These are phyloP conservation scores for Penicillium sp. DNA, from an alignment of 2,329 filamentous ascomycete species.

Conservation along the genomic window DNA sequence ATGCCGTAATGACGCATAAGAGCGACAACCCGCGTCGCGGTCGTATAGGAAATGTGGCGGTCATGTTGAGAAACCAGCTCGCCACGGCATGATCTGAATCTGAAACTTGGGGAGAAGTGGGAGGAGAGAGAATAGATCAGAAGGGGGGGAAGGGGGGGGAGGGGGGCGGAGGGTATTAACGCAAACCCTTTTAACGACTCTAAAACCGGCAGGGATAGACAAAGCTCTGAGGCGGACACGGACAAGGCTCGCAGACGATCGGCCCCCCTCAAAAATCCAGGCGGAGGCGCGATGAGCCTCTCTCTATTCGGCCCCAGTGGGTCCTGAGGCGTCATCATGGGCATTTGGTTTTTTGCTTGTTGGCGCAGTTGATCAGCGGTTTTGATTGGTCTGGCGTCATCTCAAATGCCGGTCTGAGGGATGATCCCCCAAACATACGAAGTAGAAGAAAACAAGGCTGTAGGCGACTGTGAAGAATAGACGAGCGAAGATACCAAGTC, in stretches of 20 bases:
- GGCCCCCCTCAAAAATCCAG: neutral
- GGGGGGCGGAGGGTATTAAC: neutral
- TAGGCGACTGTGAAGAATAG: too few species aligned
- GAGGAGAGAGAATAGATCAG: neutral
- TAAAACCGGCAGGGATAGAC: neutral
- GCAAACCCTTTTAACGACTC: neutral
- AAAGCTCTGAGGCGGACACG: too few species aligned
- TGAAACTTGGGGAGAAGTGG: neutral
- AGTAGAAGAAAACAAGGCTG: too few species aligned
- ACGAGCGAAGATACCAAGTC: too few species aligned
- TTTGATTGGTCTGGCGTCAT: neutral
- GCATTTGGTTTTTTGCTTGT: neutral
- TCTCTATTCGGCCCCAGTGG: neutral
- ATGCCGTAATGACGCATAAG: constrained; percentile 21
- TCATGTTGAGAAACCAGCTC: constrained; percentile 16
- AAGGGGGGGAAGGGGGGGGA: neutral
- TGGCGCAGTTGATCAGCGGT: neutral
- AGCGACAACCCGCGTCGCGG: constrained; percentile 24
- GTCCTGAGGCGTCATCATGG: neutral
- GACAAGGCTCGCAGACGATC: neutral
- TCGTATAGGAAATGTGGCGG: constrained; percentile 21
- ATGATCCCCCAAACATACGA: too few species aligned
- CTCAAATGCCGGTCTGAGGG: too few species aligned
- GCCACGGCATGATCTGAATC: constrained; percentile 3
- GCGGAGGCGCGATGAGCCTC: neutral